These are phyloP conservation scores for Paspalum vaginatum DNA, from an alignment of 176 grass and related monocot genomes.

Conservation along the genomic window DNA sequence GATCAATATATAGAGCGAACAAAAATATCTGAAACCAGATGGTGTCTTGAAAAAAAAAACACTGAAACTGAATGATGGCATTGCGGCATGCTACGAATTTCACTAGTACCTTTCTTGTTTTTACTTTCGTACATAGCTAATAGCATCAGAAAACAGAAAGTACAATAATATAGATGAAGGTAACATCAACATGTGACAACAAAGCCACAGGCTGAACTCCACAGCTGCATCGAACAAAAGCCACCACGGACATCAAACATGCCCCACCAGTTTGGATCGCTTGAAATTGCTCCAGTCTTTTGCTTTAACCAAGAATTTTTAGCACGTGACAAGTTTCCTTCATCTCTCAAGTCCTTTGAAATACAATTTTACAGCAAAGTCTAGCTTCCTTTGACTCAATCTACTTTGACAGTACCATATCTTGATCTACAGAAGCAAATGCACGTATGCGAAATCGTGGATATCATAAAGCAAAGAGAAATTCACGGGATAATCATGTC, in stretches of 20 bases:
- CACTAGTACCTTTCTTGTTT: background rate
- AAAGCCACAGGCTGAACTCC: slow-evolving; percentile 37
- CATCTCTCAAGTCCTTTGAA: slow-evolving; percentile 27
- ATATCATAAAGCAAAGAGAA: slow-evolving; percentile 1
- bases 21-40: too few relatives aligned
- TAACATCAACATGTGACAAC: slow-evolving; percentile 34
- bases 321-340: slow-evolving; percentile 47
- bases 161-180: slow-evolving; percentile 39
- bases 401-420: background rate
- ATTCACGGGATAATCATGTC: background rate
- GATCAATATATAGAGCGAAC: background rate
- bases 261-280: slow-evolving; percentile 55
- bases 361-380: slow-evolving; percentile 22
- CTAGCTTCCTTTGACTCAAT: slow-evolving; percentile 5
- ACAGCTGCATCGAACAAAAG: slow-evolving; percentile 34
- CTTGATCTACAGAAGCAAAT: background rate
- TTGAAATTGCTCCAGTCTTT: slow-evolving; percentile 25
- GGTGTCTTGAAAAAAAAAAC: background rate
- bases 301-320: slow-evolving; percentile 22
- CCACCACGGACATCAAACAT: slow-evolving; percentile 32
- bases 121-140: slow-evolving; percentile 7
- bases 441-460: background rate
- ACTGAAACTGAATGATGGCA: background rate
- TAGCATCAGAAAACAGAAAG: slow-evolving; percentile 20
- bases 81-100: background rate